Conservation (phyloP, 352 stramenopile species). For the Phytopythium vexans region DNA sequence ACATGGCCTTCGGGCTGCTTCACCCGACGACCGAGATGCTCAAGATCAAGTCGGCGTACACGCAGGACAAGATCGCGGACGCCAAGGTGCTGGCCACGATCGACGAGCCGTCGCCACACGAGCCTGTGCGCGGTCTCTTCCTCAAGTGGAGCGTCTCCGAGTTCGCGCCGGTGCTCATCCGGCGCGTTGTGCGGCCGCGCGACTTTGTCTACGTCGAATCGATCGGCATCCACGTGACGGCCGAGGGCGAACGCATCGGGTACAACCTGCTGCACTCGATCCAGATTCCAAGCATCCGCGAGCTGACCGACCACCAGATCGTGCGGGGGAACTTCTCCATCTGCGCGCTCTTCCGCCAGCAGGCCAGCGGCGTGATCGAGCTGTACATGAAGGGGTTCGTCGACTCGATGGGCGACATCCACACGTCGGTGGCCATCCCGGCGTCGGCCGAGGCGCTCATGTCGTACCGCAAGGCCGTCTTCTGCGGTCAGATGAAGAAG, state of each 20-base stretch:
- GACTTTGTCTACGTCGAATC: constrained; percentile 60
- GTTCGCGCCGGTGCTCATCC: constrained; percentile 16
- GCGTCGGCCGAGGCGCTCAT: constrained; percentile 29
- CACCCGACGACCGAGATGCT: constrained; percentile 44
- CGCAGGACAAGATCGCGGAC: constrained; percentile 47
- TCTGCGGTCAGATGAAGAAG: constrained; percentile 43
- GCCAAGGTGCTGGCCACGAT: constrained; percentile 39
- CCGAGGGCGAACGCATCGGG: constrained; percentile 34
- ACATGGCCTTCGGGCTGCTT: constrained; percentile 60
- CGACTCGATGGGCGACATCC: constrained; percentile 31
- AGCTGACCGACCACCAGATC: constrained; percentile 30
- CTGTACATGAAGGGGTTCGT: constrained; percentile 41
- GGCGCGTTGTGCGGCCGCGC: constrained; percentile 34
- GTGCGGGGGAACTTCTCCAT: constrained; percentile 34
- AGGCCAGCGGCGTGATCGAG: constrained; percentile 17
- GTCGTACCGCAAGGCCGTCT: constrained; percentile 30
- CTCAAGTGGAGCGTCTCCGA: constrained; percentile 62
- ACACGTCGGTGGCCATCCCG: constrained; percentile 22
- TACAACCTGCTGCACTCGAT: constrained; percentile 55
- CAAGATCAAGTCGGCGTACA: constrained; percentile 51
- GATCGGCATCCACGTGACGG: constrained; percentile 30
- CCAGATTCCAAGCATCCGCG: constrained; percentile 31
- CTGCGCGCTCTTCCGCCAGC: constrained; percentile 28
- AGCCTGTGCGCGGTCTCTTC: constrained; percentile 48
- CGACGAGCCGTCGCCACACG: constrained; percentile 20